Percentiles rank a stretch among this genome's conserved stretches.
phyloP scores from a whole-genome alignment of 768 basidiomycete species.

The Leccinellum albellum region DNA sequence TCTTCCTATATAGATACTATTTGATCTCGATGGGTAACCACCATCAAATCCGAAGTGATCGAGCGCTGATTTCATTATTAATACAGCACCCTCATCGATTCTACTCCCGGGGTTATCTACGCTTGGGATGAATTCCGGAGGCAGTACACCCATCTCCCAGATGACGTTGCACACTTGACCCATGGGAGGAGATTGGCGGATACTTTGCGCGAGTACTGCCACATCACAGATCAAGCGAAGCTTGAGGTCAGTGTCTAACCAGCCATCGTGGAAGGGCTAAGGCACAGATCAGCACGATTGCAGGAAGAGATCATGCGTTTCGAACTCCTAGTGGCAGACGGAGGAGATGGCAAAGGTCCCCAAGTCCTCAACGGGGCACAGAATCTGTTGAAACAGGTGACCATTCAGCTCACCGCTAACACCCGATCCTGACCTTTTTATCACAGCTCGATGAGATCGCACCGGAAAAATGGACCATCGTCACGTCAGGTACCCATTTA shows the following conservation, averaged over 20 bases:
- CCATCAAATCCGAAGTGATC: neutral
- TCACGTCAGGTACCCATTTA: constrained; percentile 57
- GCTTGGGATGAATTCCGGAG: constrained; percentile 72
- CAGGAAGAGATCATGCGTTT: constrained; percentile 73
- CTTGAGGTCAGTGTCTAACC: constrained; percentile 44
- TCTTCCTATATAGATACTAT: constrained; percentile 47
- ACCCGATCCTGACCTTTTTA: neutral
- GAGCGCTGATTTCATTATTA: constrained; percentile 5
- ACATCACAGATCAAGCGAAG: constrained; percentile 51
- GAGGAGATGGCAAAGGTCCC: constrained; percentile 42
- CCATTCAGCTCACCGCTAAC: neutral
- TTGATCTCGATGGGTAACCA: constrained; percentile 67
- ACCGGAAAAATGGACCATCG: constrained; percentile 68
- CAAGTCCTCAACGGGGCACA: constrained; percentile 64
- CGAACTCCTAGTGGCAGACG: constrained; percentile 66
- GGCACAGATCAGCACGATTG: neutral
- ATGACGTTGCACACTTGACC: constrained; percentile 52
- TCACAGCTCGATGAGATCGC: constrained; percentile 23
- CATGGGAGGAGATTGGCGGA: constrained; percentile 79
- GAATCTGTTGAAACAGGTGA: constrained; percentile 53
- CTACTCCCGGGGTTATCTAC: constrained; percentile 75
- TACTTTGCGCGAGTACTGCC: constrained; percentile 68
- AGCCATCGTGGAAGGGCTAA: neutral
- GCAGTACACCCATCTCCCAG: constrained; percentile 53
- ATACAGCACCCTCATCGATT: constrained; percentile 69